Evolutionary conservation across 345 rosid genomes (phyloP).

Genomic region (Lumnitzera littorea): DNA sequence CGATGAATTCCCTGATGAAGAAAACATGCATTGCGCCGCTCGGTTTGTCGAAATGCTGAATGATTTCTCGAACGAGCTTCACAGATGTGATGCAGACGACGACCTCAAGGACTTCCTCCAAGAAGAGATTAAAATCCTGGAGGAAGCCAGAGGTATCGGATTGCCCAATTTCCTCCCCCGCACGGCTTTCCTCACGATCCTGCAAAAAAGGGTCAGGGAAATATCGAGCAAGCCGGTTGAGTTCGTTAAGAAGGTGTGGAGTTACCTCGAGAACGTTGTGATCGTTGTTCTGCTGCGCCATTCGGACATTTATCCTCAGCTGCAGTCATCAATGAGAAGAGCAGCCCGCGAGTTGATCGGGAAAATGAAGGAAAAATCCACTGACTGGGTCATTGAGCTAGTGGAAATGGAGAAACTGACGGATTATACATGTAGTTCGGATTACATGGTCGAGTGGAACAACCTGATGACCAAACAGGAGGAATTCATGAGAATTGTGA

Average conservation of each 20-base stretch:
- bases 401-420: slow-evolving; percentile 32
- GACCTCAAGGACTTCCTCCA: slow-evolving; percentile 4
- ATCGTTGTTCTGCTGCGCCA: slow-evolving; percentile 11
- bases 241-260: slow-evolving; percentile 18
- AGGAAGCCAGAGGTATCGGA: slow-evolving; percentile 23
- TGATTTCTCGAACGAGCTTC: slow-evolving; percentile 5
- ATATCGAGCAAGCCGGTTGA: slow-evolving; percentile 8
- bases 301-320: slow-evolving; percentile 15
- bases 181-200: slow-evolving; percentile 11
- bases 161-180: slow-evolving; percentile 31
- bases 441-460: slow-evolving; percentile 18
- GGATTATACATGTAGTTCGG: slow-evolving; percentile 26
- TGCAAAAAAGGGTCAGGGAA: slow-evolving; percentile 16
- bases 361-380: slow-evolving; percentile 23
- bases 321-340: slow-evolving; percentile 10
- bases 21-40: slow-evolving; percentile 21
- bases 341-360: slow-evolving; percentile 16
- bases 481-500: neutral
- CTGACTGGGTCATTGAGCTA: slow-evolving; percentile 18
- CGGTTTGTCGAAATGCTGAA: slow-evolving; percentile 24
- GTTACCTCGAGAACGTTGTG: slow-evolving; percentile 15
- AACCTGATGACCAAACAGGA: slow-evolving; percentile 10
- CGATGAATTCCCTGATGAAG: slow-evolving; percentile 29
- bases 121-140: slow-evolving; percentile 22
- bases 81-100: neutral